These are phyloP conservation scores for Diaporthe velutina DNA, from an alignment of 2,329 filamentous ascomycete species.

Conservation along the genomic window DNA sequence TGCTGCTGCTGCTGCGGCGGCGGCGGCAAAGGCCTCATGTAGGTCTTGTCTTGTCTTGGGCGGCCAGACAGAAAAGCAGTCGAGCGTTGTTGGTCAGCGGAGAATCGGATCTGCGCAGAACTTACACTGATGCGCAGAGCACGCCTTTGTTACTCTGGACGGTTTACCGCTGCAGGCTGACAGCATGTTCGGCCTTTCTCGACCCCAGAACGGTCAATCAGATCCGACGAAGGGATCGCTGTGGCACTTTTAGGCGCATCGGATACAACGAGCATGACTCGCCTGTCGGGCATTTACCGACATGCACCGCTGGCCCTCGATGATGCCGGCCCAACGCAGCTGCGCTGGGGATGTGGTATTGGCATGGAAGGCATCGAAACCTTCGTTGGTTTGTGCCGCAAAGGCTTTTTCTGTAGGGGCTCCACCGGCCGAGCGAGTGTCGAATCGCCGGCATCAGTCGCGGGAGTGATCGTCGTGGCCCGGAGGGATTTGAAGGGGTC, in stretches of 20 bases:
- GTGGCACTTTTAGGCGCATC: constrained; percentile 10
- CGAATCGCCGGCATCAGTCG: neutral
- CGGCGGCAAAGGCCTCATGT: neutral
- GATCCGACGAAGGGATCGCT: constrained; percentile 7
- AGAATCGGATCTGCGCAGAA: neutral
- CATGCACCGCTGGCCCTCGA: neutral
- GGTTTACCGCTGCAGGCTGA: constrained; percentile 22
- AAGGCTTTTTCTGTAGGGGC: neutral
- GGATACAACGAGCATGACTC: constrained; percentile 28
- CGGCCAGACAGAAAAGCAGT: neutral
- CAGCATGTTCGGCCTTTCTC: constrained; percentile 8
- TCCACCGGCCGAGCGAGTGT: constrained; percentile 7
- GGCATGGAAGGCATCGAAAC: constrained; percentile 23
- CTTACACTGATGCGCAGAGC: neutral
- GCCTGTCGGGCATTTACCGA: constrained; percentile 25
- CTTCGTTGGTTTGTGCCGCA: constrained; percentile 7
- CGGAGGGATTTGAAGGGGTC: constrained; percentile 3
- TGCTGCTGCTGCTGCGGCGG: constrained; percentile 6
- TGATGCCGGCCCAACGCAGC: constrained; percentile 11
- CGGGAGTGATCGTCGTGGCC: constrained; percentile 14
- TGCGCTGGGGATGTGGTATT: neutral
- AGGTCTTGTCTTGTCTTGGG: neutral
- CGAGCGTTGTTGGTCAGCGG: neutral
- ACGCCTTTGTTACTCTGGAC: neutral
- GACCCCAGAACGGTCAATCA: constrained; percentile 14